Evolutionary conservation across 805 yeast genomes (phyloP).

Genomic region (Candida koratica): DNA sequence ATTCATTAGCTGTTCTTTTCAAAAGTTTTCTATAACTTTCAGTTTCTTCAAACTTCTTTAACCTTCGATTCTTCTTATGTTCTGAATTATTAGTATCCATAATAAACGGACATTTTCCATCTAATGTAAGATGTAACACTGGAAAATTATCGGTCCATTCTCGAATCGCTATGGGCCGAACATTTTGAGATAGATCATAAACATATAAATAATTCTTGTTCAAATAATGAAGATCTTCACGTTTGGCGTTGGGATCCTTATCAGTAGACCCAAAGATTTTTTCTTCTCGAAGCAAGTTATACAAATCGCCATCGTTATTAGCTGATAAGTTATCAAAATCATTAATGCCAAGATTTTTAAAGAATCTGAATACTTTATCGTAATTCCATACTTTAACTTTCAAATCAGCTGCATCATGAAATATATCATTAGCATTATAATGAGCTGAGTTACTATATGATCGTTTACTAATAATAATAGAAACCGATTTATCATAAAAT

Average conservation of each 20-base stretch:
- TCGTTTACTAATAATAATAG: conserved; percentile 76
- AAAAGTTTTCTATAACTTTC: conserved; percentile 38
- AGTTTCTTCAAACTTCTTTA: conserved; percentile 40
- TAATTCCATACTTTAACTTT: conserved; percentile 83
- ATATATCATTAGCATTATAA: conserved; percentile 56
- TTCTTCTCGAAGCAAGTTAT: conserved; percentile 72
- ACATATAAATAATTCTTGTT: conserved; percentile 67
- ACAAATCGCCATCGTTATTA: conserved; percentile 19
- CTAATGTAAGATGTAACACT: conserved; percentile 53
- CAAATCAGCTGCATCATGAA: conserved; percentile 55
- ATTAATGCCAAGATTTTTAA: conserved; percentile 53
- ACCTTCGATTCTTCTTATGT: conserved; percentile 36
- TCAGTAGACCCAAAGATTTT: conserved; percentile 83
- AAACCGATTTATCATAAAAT: conserved; percentile 52
- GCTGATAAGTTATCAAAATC: conserved; percentile 19
- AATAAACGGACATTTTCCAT: conserved; percentile 83
- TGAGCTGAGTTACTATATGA: conserved; percentile 35
- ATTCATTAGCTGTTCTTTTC: conserved; percentile 31
- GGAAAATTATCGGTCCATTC: conserved; percentile 72
- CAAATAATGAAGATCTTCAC: conserved; percentile 83
- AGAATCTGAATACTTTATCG: conserved; percentile 78
- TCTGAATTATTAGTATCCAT: conserved; percentile 49
- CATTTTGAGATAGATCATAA: conserved; percentile 73
- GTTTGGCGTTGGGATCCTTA: conserved; percentile 77
- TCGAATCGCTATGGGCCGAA: conserved; percentile 74